Evolutionary conservation across 164 flowering plant species (phyloP).

Genomic region (Magnolia kwangsiensis): DNA sequence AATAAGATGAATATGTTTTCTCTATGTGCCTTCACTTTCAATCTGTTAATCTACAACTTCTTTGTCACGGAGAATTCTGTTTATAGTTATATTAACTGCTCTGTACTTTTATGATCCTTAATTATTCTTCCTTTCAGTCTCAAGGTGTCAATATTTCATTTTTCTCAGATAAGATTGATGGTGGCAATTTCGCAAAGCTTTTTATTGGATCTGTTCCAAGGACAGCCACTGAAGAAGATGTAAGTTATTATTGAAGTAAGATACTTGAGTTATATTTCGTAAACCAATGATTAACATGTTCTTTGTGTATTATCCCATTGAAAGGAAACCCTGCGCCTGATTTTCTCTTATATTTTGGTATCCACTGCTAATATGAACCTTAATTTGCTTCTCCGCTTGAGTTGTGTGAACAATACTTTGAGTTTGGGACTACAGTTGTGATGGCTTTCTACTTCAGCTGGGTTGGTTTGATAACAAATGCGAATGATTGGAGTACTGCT

Average conservation of each 20-base stretch:
- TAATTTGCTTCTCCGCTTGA: background rate
- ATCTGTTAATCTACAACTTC: too few species aligned
- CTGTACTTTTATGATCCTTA: background rate
- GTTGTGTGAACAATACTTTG: too few species aligned
- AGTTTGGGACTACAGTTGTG: background rate
- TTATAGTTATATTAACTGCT: too few species aligned
- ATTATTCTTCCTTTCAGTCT: background rate
- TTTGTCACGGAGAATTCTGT: too few species aligned
- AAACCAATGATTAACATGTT: background rate
- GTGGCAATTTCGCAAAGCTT: conserved; percentile 68
- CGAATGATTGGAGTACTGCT: background rate
- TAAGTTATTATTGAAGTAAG: conserved; percentile 32
- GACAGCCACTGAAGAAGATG: conserved; percentile 87
- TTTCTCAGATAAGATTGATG: conserved; percentile 50
- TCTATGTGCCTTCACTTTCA: too few species aligned
- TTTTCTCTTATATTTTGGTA: too few species aligned
- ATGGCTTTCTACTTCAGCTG: background rate
- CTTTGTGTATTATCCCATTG: background rate
- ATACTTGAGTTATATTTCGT: background rate
- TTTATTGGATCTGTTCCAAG: conserved; percentile 95
- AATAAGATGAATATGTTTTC: too few species aligned
- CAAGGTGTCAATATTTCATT: background rate
- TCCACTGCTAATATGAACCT: background rate
- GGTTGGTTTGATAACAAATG: conserved; percentile 1
- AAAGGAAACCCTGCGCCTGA: background rate